phyloP scores from a whole-genome alignment of 2,329 filamentous ascomycete species.

The Fusarium acutatum region DNA sequence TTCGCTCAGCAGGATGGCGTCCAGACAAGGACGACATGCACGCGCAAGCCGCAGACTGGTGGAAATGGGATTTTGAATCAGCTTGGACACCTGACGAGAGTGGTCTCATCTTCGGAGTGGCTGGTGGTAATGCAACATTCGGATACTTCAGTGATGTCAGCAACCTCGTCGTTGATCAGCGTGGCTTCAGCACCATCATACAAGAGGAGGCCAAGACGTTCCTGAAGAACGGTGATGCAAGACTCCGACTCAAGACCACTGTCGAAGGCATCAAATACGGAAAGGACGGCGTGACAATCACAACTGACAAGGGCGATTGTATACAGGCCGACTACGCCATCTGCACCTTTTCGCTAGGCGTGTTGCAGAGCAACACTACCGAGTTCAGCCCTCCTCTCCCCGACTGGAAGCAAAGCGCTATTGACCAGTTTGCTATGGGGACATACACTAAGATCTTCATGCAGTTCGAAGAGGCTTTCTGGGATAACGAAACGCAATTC shows the following conservation, averaged over 20 bases:
- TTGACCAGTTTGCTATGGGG: slow-evolving; percentile 72
- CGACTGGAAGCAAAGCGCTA: slow-evolving; percentile 69
- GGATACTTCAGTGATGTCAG: slow-evolving; percentile 69
- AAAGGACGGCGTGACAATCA: slow-evolving; percentile 60
- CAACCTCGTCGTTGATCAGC: slow-evolving; percentile 67
- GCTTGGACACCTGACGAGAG: slow-evolving; percentile 64
- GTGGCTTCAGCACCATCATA: slow-evolving; percentile 68
- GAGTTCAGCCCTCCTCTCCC: slow-evolving; percentile 67
- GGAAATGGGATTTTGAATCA: slow-evolving; percentile 65
- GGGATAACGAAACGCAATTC: slow-evolving; percentile 57
- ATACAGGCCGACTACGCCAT: slow-evolving; percentile 69
- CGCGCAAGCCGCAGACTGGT: slow-evolving; percentile 67
- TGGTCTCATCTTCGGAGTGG: slow-evolving; percentile 63
- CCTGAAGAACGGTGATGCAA: slow-evolving; percentile 61
- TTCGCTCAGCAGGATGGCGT: slow-evolving; percentile 70
- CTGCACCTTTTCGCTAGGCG: slow-evolving; percentile 73
- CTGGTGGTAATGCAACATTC: slow-evolving; percentile 68
- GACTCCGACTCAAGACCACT: slow-evolving; percentile 66
- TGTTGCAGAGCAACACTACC: slow-evolving; percentile 69
- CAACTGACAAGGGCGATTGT: slow-evolving; percentile 61
- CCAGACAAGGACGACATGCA: slow-evolving; percentile 60
- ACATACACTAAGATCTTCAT: slow-evolving; percentile 79
- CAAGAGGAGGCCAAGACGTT: slow-evolving; percentile 66
- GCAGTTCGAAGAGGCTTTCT: slow-evolving; percentile 74
- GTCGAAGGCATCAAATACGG: slow-evolving; percentile 65